Conservation (phyloP, 2,329 filamentous ascomycete genomes). For the Triangularia verruculosa region DNA sequence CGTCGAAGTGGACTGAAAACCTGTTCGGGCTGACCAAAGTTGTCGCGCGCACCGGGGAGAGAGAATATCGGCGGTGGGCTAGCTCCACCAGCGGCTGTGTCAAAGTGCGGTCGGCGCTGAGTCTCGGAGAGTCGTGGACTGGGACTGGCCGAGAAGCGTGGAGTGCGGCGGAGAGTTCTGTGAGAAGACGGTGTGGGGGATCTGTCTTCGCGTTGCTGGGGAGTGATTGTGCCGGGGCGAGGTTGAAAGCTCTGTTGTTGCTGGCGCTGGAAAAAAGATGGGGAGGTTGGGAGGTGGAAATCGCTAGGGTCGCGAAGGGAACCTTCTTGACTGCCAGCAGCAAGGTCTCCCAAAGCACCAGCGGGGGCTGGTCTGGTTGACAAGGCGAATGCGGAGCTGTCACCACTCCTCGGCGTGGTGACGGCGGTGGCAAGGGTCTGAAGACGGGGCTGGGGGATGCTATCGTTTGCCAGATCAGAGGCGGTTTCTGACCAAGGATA, state of each 20-base stretch:
- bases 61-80: constrained; percentile 41
- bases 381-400: constrained; percentile 41
- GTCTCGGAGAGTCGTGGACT: constrained; percentile 37
- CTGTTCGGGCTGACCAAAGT: constrained; percentile 18
- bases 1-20: constrained; percentile 31
- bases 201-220: constrained; percentile 33
- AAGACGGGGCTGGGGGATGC: constrained; percentile 14
- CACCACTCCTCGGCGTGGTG: constrained; percentile 32
- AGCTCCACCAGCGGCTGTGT: constrained; percentile 48
- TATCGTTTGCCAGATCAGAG: constrained; percentile 3
- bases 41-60: constrained; percentile 29
- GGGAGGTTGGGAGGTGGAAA: constrained; percentile 45
- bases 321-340: constrained; percentile 46
- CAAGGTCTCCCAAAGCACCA: constrained; percentile 38
- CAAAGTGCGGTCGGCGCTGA: constrained; percentile 42
- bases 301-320: constrained; percentile 55
- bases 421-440: constrained; percentile 15
- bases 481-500: background rate
- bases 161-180: constrained; percentile 50
- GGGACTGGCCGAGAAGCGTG: constrained; percentile 47
- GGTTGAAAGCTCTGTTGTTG: constrained; percentile 36
- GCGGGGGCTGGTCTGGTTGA: constrained; percentile 39
- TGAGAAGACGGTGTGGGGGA: constrained; percentile 47
- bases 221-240: constrained; percentile 36
- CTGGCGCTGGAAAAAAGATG: constrained; percentile 36